Conservation (phyloP, 345 rosid species). For the Trapa incisa region DNA sequence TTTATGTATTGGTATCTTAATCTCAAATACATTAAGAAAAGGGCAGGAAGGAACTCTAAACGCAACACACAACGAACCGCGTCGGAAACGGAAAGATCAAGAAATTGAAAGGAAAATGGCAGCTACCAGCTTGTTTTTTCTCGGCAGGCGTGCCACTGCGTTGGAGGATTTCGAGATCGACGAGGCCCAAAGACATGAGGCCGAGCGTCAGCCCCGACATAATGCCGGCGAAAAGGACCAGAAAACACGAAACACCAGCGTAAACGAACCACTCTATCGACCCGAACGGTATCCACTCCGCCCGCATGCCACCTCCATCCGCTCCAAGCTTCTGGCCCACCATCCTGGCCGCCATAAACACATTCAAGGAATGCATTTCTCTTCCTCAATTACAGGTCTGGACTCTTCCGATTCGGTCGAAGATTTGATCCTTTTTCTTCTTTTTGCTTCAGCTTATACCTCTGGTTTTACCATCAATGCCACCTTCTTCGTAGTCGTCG, state of each 20-base stretch:
- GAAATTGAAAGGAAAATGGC: neutral
- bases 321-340: conserved; percentile 20
- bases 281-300: conserved; percentile 51
- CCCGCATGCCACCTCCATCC: conserved; percentile 17
- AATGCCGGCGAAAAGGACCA: conserved; percentile 86
- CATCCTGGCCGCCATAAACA: conserved; percentile 51
- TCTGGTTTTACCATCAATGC: neutral
- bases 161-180: conserved; percentile 91
- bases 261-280: conserved; percentile 45
- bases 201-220: conserved; percentile 98
- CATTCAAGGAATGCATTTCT: conserved; percentile 49
- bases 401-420: neutral
- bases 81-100: neutral
- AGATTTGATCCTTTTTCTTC: neutral
- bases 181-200: conserved; percentile 90
- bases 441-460: neutral
- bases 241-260: conserved; percentile 59
- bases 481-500: neutral
- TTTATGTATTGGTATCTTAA: no score
- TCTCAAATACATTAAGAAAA: neutral
- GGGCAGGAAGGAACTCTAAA: neutral
- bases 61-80: neutral
- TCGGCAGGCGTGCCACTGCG: conserved; percentile 77
- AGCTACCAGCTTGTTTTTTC: conserved; percentile 82
- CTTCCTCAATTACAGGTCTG: neutral